Evolutionary conservation across 495 filamentous ascomycete genomes (phyloP).

Genomic region (Pseudevernia furfuracea): DNA sequence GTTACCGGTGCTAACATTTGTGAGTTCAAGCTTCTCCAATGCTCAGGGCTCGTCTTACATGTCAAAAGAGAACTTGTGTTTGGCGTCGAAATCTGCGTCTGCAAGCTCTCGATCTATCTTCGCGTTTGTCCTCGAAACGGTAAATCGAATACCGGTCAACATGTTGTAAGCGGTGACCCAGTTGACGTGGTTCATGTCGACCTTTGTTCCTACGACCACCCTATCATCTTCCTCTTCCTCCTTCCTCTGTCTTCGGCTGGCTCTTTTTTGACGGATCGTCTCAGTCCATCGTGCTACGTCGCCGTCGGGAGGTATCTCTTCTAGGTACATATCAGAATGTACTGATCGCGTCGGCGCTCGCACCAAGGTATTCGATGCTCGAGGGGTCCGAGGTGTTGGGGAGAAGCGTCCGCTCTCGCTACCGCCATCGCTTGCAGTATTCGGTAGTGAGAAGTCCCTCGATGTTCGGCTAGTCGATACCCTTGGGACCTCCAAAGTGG

Average conservation of each 20-base stretch:
- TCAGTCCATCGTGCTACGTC: constrained; percentile 91
- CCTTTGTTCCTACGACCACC: constrained; percentile 93
- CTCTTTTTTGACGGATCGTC: constrained; percentile 80
- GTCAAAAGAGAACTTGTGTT: constrained; percentile 97
- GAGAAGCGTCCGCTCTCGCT: constrained; percentile 75
- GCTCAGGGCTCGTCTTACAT: constrained; percentile 50
- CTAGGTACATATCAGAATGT: constrained; percentile 71
- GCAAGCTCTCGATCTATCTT: constrained; percentile 87
- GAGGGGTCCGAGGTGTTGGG: constrained; percentile 60
- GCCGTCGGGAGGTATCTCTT: constrained; percentile 79
- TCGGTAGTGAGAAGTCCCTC: constrained; percentile 43
- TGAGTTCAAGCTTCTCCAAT: constrained; percentile 20
- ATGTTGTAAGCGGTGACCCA: constrained; percentile 99
- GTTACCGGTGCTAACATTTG: constrained; percentile 66
- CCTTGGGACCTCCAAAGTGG: constrained; percentile 68
- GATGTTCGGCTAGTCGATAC: constrained; percentile 46
- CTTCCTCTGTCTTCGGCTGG: constrained; percentile 67
- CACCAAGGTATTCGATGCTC: constrained; percentile 74
- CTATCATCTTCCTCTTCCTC: constrained; percentile 92
- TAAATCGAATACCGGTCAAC: constrained; percentile 96
- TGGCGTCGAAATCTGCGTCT: constrained; percentile 81
- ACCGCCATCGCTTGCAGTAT: constrained; percentile 50
- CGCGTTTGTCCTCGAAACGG: constrained; percentile 91
- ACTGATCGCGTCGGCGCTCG: constrained; percentile 76
- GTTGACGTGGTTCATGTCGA: constrained; percentile 94